phyloP scores from a whole-genome alignment of 2,329 filamentous ascomycete genomes.

The Diaporthe nobilis region DNA sequence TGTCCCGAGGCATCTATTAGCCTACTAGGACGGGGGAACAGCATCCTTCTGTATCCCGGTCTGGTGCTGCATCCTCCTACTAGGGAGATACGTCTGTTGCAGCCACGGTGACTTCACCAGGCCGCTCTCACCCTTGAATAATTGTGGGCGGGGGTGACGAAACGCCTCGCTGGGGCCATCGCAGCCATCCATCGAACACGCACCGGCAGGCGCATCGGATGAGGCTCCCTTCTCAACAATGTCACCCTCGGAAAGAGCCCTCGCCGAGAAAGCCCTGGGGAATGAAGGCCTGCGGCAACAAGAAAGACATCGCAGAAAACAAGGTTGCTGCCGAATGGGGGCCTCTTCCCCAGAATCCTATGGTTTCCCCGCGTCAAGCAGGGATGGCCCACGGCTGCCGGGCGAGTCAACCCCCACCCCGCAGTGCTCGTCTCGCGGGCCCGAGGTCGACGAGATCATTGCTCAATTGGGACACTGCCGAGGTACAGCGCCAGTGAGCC shows the following conservation, averaged over 20 bases:
- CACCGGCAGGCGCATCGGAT: constrained; percentile 28
- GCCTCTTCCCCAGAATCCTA: constrained; percentile 20
- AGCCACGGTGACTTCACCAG: constrained; percentile 31
- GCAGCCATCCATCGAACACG: constrained; percentile 12
- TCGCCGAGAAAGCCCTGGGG: not conserved
- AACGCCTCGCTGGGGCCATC: constrained; percentile 30
- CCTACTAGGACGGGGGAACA: constrained; percentile 11
- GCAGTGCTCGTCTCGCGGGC: constrained; percentile 1
- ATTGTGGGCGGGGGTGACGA: constrained; percentile 30
- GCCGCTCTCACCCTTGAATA: constrained; percentile 7
- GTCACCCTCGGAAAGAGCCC: not conserved
- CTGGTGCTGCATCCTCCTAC: constrained; percentile 4
- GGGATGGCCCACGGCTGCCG: constrained; percentile 12
- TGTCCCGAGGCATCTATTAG: constrained; percentile 34
- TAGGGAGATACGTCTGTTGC: constrained; percentile 16
- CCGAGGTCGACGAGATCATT: constrained; percentile 26
- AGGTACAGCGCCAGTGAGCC: not conserved
- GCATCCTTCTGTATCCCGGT: constrained; percentile 27
- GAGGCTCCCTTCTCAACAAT: constrained; percentile 11
- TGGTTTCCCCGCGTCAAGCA: constrained; percentile 31
- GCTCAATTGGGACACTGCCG: constrained; percentile 20
- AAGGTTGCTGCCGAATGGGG: constrained; percentile 25
- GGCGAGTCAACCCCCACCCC: constrained; percentile 14
- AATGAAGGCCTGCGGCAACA: not conserved
- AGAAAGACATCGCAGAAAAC: not conserved